Conservation (phyloP, 768 basidiomycete genomes). For the Steccherinum ochraceum region DNA sequence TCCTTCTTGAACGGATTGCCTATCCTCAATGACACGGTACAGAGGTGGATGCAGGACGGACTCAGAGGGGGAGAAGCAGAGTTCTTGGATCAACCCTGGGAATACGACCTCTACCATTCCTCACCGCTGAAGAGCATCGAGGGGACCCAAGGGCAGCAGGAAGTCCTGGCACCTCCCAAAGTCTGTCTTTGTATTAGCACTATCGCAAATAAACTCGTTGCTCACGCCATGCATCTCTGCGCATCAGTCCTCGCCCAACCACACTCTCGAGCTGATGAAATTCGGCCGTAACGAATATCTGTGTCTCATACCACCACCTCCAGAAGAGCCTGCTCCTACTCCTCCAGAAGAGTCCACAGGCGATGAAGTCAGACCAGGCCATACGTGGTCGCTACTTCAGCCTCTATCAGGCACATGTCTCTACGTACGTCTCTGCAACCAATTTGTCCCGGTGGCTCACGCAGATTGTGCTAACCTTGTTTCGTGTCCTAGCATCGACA, state of each 20-base stretch:
- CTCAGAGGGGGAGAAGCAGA: conserved; percentile 70
- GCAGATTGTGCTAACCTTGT: no score
- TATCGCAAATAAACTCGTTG: not conserved
- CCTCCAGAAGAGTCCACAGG: conserved; percentile 45
- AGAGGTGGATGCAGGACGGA: conserved; percentile 68
- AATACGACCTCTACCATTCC: conserved; percentile 32
- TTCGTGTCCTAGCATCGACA: conserved; percentile 60
- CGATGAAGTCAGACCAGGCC: conserved; percentile 60
- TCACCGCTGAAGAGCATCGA: conserved; percentile 54
- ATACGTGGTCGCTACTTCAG: conserved; percentile 78
- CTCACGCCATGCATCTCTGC: conserved; percentile 2
- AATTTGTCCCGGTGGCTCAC: no score
- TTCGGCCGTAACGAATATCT: conserved; percentile 68
- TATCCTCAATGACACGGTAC: conserved; percentile 62
- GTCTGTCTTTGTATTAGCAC: conserved; percentile 7
- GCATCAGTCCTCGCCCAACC: conserved; percentile 22
- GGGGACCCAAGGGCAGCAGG: conserved; percentile 36
- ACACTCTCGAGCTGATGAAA: conserved; percentile 68
- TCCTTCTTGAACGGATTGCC: conserved; percentile 77
- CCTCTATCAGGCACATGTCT: conserved; percentile 77
- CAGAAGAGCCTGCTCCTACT: conserved; percentile 36
- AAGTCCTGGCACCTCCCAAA: conserved; percentile 5
- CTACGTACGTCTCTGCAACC: conserved; percentile 83
- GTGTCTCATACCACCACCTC: conserved; percentile 70
- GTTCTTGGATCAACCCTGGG: conserved; percentile 66